phyloP scores from a whole-genome alignment of 2,329 filamentous ascomycete species.

The Diplodia scrobiculata region DNA sequence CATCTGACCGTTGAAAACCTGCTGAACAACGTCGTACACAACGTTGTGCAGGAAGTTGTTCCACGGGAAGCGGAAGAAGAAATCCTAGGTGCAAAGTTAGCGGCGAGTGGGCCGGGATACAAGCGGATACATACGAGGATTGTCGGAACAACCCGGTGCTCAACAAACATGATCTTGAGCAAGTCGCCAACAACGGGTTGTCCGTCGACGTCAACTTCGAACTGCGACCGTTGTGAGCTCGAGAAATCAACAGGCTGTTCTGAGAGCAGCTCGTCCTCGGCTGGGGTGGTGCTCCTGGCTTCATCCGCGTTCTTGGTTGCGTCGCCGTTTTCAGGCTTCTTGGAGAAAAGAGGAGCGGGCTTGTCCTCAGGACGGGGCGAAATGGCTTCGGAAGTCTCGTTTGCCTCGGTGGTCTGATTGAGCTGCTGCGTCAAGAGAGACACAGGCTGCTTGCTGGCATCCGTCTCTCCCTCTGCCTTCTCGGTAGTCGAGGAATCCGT shows the following conservation, averaged over 20 bases:
- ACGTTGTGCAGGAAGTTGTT: conserved; percentile 99
- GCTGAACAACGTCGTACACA: conserved; percentile 97
- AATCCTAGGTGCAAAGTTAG: conserved; percentile 62
- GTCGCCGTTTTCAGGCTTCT: conserved; percentile 37
- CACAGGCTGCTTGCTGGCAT: conserved; percentile 39
- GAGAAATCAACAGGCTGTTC: conserved; percentile 36
- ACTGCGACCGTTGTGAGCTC: conserved; percentile 41
- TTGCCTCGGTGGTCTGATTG: conserved; percentile 39
- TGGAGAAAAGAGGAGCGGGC: conserved; percentile 66
- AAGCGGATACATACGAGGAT: conserved; percentile 73
- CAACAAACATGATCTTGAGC: conserved; percentile 94
- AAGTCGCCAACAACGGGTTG: conserved; percentile 88
- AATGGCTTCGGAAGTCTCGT: conserved; percentile 40
- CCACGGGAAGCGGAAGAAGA: conserved; percentile 98
- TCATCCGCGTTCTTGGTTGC: conserved; percentile 37
- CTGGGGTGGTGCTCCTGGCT: conserved; percentile 41
- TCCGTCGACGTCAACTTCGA: conserved; percentile 63
- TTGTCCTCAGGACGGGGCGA: conserved; percentile 67
- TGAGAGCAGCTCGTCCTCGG: conserved; percentile 43
- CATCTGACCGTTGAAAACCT: conserved; percentile 98
- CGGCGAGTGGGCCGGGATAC: neutral
- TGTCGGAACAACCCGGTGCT: conserved; percentile 89
- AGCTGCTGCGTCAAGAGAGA: conserved; percentile 50
- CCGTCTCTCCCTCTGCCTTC: conserved; percentile 29
- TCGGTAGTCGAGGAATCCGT: conserved; percentile 26